These are phyloP conservation scores for Coemansia sp. DNA, from an alignment of 192 early-diverging fungal genomes.

Conservation along the genomic window DNA sequence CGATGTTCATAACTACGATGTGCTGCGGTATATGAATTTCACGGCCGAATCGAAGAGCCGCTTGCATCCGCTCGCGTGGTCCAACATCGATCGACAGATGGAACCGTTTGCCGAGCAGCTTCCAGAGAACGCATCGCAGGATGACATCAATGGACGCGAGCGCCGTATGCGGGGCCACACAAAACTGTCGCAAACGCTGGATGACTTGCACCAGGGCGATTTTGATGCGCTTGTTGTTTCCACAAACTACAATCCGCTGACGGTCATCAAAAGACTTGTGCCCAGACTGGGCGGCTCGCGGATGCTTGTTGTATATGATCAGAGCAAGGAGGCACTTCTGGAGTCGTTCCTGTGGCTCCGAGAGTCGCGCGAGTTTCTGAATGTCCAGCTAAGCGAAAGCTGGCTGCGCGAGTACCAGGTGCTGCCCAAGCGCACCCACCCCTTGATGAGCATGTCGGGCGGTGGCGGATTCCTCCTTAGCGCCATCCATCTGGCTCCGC, in stretches of 20 bases:
- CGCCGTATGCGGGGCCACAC: slow-evolving; percentile 57
- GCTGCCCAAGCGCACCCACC: slow-evolving; percentile 77
- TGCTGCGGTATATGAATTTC: slow-evolving; percentile 78
- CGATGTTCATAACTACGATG: slow-evolving; percentile 70
- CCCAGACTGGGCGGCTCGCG: slow-evolving; percentile 81
- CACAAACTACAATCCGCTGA: slow-evolving; percentile 71
- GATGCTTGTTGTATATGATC: slow-evolving; percentile 82
- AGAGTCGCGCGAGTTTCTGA: slow-evolving; percentile 66
- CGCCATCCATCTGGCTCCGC: slow-evolving; percentile 54
- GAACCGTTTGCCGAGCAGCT: slow-evolving; percentile 60
- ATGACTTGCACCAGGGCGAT: slow-evolving; percentile 57
- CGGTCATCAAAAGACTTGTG: slow-evolving; percentile 68
- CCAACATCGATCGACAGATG: slow-evolving; percentile 60
- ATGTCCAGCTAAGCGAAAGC: slow-evolving; percentile 86
- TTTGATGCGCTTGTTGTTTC: slow-evolving; percentile 82
- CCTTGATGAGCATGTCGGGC: slow-evolving; percentile 73
- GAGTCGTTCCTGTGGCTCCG: slow-evolving; percentile 68
- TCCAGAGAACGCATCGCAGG: slow-evolving; percentile 49
- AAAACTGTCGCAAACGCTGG: slow-evolving; percentile 54
- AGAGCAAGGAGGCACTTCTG: slow-evolving; percentile 64
- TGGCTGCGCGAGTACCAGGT: slow-evolving; percentile 90
- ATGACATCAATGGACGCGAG: slow-evolving; percentile 57
- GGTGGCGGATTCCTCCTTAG: slow-evolving; percentile 71
- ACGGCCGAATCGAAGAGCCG: slow-evolving; percentile 52
- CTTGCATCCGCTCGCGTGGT: slow-evolving; percentile 71